Evolutionary conservation across 257 asterid genomes (phyloP).

Genomic region (Capsicum pubescens): DNA sequence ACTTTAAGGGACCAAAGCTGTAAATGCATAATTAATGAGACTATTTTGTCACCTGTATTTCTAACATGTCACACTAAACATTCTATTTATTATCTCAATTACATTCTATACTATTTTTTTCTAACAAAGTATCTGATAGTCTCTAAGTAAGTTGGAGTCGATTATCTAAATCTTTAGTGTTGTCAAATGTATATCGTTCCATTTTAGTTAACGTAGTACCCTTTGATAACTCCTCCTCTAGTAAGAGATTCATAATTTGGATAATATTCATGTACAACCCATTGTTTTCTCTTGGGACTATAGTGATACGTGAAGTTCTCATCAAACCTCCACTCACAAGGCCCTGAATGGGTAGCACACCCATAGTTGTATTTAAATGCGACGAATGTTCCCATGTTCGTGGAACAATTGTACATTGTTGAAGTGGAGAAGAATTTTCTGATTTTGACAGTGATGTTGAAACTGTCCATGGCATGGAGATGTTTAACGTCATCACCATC

Average conservation of each 20-base stretch:
- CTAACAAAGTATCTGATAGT: too few relatives aligned
- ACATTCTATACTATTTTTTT: background rate
- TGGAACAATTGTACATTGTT: constrained; percentile 74
- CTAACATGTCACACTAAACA: background rate
- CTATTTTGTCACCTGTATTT: background rate
- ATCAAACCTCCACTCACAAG: constrained; percentile 70
- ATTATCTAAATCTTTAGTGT: too few relatives aligned
- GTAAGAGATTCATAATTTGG: constrained; percentile 76
- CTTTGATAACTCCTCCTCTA: constrained; percentile 75
- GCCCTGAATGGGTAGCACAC: constrained; percentile 32
- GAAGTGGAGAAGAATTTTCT: constrained; percentile 41
- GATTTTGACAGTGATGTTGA: constrained; percentile 40
- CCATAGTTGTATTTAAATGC: constrained; percentile 52
- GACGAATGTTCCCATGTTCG: constrained; percentile 75
- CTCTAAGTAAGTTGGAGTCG: too few relatives aligned
- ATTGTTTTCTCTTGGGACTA: constrained; percentile 25
- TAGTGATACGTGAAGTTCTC: constrained; percentile 49
- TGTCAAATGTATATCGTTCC: background rate
- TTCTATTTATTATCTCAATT: background rate
- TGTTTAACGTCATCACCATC: constrained; percentile 39
- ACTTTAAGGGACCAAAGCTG: too few relatives aligned
- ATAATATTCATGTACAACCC: constrained; percentile 48
- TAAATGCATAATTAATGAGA: too few relatives aligned
- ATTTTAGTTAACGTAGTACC: constrained; percentile 57
- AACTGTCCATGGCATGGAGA: constrained; percentile 46